Conservation (phyloP, 2,329 filamentous ascomycete genomes). For the Calonectria hongkongensis region DNA sequence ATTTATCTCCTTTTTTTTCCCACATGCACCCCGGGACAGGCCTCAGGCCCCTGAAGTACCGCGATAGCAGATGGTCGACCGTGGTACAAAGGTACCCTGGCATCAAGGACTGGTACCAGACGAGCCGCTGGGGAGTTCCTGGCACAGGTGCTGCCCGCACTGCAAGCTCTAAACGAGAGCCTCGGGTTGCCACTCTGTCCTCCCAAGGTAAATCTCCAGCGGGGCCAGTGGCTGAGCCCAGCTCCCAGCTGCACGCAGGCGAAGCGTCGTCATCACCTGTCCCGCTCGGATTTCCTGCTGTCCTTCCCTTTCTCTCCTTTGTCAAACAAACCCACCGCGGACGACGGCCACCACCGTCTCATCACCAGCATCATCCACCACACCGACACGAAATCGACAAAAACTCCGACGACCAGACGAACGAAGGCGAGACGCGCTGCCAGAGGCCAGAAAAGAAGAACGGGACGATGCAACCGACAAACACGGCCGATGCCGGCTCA, state of each 20-base stretch:
- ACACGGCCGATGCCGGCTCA: conserved; percentile 40
- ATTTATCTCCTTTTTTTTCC: conserved; percentile 64
- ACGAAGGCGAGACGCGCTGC: conserved; percentile 8
- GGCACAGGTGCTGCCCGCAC: conserved; percentile 18
- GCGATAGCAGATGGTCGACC: conserved; percentile 56
- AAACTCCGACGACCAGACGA: conserved; percentile 12
- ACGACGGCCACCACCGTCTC: conserved; percentile 28
- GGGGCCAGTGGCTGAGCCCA: conserved; percentile 38
- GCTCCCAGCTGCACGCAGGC: conserved; percentile 26
- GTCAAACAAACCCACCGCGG: conserved; percentile 48
- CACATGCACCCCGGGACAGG: conserved; percentile 58
- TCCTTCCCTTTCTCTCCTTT: conserved; percentile 48
- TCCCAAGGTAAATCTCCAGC: conserved; percentile 37
- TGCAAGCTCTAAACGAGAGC: conserved; percentile 39
- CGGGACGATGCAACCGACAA: conserved; percentile 18
- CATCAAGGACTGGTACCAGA: conserved; percentile 31
- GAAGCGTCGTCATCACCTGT: conserved; percentile 47
- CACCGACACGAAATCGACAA: conserved; percentile 41
- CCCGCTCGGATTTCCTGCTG: conserved; percentile 49
- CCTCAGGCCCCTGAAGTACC: conserved; percentile 64
- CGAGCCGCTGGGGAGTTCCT: conserved; percentile 31
- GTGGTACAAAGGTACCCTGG: conserved; percentile 46
- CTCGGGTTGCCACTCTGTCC: conserved; percentile 48
- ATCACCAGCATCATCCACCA: conserved; percentile 35
- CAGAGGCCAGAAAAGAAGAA: conserved; percentile 1